Evolutionary conservation across 2,329 filamentous ascomycete genomes (phyloP), one percentile per base, ranked within the genome.

Genomic region (Fusarium sp.): DNA sequence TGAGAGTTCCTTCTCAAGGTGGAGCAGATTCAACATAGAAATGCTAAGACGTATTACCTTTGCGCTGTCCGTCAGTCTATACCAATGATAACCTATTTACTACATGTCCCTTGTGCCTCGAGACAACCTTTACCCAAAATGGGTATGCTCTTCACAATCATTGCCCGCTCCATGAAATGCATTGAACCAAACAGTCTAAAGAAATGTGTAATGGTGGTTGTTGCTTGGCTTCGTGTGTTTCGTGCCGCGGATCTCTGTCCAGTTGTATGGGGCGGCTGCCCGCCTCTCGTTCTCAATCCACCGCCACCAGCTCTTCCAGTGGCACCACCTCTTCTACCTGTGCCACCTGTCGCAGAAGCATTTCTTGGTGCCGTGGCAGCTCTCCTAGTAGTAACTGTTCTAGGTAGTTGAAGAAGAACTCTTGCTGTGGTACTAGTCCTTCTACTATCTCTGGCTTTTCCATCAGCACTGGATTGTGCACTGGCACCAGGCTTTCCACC

Each of bases 161-260:
- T 57, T 66, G 23, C 49, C 57, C 58, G 49, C 41, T 44, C 62
- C 57, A 15, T 33, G 41, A 38, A 33, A 57, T 66, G 56, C 46
- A 44, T 50, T 62, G 35, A 53, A 48, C 39, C 44, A 42, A 39
- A 56, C 41, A 53, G 37, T 57, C 57, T 66, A 65, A 49, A 55
- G 26, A 31, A 35, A 29, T 33, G 21, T 23, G 28, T 20, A 31
- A 41, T 39, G 9, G n/a, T 47, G 23, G n/a, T 20, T 46, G n/a
- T 38, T 18, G 21, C 54, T 35, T 35, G 16, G 33, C 23, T 26
- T 46, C 21, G 29, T 24, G 26, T 26, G 13, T 9, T 18, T 23
- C n/a, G 26, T 23, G 21, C 21, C 31, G 26, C 11, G 28, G 44
- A 28, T 26, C 24, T 20, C n/a, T 46, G 26, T 44, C 41, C 41